phyloP scores from a whole-genome alignment of 768 basidiomycete genomes.

The Boletus edulis region DNA sequence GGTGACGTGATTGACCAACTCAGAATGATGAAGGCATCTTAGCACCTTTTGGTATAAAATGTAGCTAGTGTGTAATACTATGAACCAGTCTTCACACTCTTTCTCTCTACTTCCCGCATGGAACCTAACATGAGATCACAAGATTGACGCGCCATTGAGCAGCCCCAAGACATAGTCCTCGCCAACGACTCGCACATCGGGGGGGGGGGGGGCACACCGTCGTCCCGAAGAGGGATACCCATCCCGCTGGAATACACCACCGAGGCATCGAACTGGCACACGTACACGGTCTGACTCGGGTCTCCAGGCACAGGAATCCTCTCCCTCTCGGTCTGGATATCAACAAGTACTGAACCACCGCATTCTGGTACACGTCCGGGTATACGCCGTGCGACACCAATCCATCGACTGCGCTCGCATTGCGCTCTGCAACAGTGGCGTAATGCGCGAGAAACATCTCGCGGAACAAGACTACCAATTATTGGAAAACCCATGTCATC shows the following conservation, averaged over 20 bases:
- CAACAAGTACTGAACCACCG: constrained; percentile 61
- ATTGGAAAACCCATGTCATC: too few relatives aligned
- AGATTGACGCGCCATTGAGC: neutral
- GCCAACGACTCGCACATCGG: constrained; percentile 83
- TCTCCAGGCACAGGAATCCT: constrained; percentile 84
- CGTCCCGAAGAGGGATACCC: constrained; percentile 46
- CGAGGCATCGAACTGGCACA: constrained; percentile 93
- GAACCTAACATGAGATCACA: constrained; percentile 44
- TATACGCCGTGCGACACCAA: constrained; percentile 39
- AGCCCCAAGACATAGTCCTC: constrained; percentile 56
- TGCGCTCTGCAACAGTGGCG: constrained; percentile 24
- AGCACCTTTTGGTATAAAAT: too few relatives aligned
- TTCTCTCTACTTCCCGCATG: constrained; percentile 45
- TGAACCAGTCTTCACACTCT: too few relatives aligned
- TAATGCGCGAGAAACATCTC: constrained; percentile 54
- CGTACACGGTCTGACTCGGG: constrained; percentile 80
- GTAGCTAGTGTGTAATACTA: too few relatives aligned
- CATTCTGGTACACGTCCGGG: constrained; percentile 55
- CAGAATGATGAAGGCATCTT: constrained; percentile 37
- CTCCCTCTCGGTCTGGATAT: constrained; percentile 76
- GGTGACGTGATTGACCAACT: constrained; percentile 43
- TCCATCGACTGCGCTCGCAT: constrained; percentile 7
- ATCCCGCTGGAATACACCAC: constrained; percentile 83
- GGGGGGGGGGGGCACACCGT: constrained; percentile 74
- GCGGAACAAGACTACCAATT: too few relatives aligned